Base-by-base conservation (phyloP, 257 asterid species). In the Petunia secreta region DNA sequence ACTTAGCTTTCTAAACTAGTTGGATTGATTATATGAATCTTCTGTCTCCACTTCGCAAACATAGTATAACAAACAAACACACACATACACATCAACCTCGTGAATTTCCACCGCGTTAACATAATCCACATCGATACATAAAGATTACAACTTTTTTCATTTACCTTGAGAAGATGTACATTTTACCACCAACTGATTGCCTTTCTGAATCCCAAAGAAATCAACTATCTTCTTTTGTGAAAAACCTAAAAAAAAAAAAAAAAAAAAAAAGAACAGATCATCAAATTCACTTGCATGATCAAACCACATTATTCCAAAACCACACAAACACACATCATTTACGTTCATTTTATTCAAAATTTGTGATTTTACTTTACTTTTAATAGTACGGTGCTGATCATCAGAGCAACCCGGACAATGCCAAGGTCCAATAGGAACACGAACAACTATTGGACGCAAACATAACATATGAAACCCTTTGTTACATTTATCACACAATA, bases 371-470 rank as follows among this genome's bases (percentile, higher is more conserved):
- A 3, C 10, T 82, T 71, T 90, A 94, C 98, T 83, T 94, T 85
- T 89, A 25, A 89, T 64, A 63, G 90, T 86, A 80, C 83, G 90
- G 52, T 71, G 80, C 54, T 82, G 85, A 87, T 84, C 86, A 53
- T n/a, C 83, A 60, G 89, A 82, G 90, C 98, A 94, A 75, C 79
- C 79, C 25, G 90, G 86, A 87, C 98, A 94, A 82, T 83, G 88
- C 98, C 98, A 94, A 3, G 87, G 86, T 2, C 97, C 97, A 78
- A 86, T 82, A 5, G 98, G 98, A 14, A 94, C 82, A 60, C 97
- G 93, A 79, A 91, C 91, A 41, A 88, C 87, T 38, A 94, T 86
- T 0, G 98, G 98, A 82, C 97, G 89, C 60, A 87, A 82, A 75
- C 98, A 94, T 25, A 86, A 80, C 97, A 92, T 89, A 74, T 94